Percentiles rank a stretch among this genome's conserved stretches.
Evolutionary conservation across 2,329 filamentous ascomycete species (phyloP).

Genomic region (Trichoderma aggressivum): DNA sequence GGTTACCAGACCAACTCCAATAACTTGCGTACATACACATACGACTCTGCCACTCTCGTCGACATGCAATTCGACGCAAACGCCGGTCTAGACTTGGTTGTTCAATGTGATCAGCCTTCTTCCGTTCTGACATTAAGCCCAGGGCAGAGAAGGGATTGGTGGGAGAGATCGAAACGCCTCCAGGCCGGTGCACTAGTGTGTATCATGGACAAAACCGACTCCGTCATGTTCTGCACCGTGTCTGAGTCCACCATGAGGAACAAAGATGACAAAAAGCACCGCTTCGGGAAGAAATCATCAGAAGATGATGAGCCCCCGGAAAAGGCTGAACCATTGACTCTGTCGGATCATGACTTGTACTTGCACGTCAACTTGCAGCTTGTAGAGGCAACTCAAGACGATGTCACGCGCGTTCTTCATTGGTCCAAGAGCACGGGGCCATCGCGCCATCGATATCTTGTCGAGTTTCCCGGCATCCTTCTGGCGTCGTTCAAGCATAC

Average conservation of each 20-base stretch:
- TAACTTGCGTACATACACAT: conserved; percentile 28
- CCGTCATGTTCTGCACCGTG: conserved; percentile 42
- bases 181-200: conserved; percentile 49
- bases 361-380: conserved; percentile 34
- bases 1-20: conserved; percentile 23
- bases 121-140: conserved; percentile 22
- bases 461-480: conserved; percentile 62
- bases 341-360: conserved; percentile 23
- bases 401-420: conserved; percentile 26
- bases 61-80: conserved; percentile 35
- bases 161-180: conserved; percentile 47
- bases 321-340: background rate
- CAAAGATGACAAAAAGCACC: conserved; percentile 22
- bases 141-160: conserved; percentile 45
- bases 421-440: conserved; percentile 29
- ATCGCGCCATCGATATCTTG: conserved; percentile 34
- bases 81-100: conserved; percentile 43
- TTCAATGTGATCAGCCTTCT: conserved; percentile 45
- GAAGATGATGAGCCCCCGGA: conserved; percentile 15
- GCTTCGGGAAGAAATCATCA: background rate
- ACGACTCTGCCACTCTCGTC: conserved; percentile 30
- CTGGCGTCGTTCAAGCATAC: conserved; percentile 57
- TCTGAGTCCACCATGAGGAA: conserved; percentile 23
- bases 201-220: conserved; percentile 39
- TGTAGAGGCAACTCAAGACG: conserved; percentile 23